Conservation (phyloP, 768 basidiomycete genomes). For the Clitopilus passeckerianus region DNA sequence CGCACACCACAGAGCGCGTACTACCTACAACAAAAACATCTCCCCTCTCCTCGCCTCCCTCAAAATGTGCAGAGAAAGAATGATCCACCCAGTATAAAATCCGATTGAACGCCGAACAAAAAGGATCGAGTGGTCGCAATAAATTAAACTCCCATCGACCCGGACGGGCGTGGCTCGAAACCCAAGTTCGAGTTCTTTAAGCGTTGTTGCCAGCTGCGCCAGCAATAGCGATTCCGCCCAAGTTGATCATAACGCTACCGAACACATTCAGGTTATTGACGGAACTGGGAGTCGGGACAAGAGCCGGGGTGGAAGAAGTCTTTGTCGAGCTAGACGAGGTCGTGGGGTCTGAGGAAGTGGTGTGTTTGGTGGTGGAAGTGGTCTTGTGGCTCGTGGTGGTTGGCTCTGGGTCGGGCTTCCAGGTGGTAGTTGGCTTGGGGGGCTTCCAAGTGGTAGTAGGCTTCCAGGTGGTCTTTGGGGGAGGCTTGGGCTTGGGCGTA, state of each 20-base stretch:
- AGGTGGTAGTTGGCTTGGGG: slow-evolving; percentile 22
- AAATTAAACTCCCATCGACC: not conserved
- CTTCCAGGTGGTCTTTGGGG: slow-evolving; percentile 10
- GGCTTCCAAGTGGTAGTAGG: slow-evolving; percentile 10
- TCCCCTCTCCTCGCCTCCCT: not conserved
- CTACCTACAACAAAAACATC: not conserved
- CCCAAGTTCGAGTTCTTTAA: not conserved
- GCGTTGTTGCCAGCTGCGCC: slow-evolving; percentile 13
- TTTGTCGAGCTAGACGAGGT: slow-evolving; percentile 16
- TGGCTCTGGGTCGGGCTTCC: slow-evolving; percentile 13
- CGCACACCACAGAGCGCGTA: not conserved
- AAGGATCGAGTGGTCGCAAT: not conserved
- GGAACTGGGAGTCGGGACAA: slow-evolving; percentile 2
- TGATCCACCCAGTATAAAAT: too few relatives aligned
- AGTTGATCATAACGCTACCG: slow-evolving; percentile 27
- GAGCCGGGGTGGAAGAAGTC: slow-evolving; percentile 5
- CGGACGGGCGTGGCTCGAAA: too few relatives aligned
- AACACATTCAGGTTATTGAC: slow-evolving; percentile 26
- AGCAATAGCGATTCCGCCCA: slow-evolving; percentile 29
- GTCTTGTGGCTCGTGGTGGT: slow-evolving; percentile 1
- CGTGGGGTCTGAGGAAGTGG: slow-evolving; percentile 16
- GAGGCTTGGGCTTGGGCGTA: slow-evolving; percentile 13
- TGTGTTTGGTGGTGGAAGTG: slow-evolving; percentile 16
- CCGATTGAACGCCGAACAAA: not conserved
- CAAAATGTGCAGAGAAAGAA: too few relatives aligned